A percentile compares a stretch with the other conserved stretches of the same genome.
Evolutionary conservation across 2,329 filamentous ascomycete genomes (phyloP).

Genomic region (Aspergillus neoniger): DNA sequence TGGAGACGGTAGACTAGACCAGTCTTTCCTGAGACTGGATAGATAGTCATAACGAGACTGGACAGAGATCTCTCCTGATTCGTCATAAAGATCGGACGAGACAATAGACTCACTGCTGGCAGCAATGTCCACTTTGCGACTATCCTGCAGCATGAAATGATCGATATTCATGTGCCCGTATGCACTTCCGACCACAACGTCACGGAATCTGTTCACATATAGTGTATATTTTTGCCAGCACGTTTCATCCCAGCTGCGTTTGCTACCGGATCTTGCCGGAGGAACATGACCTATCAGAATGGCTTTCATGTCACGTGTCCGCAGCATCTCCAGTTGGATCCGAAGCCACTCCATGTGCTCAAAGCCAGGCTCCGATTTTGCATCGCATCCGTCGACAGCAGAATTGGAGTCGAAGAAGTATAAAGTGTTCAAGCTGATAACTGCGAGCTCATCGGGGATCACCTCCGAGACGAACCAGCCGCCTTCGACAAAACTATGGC

Average conservation of each 20-base stretch:
- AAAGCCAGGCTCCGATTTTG: constrained; percentile 80
- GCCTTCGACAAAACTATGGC: constrained; percentile 85
- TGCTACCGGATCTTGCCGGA: constrained; percentile 80
- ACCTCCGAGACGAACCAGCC: constrained; percentile 96
- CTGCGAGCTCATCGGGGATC: constrained; percentile 78
- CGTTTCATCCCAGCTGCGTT: constrained; percentile 90
- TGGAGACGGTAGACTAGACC: constrained; percentile 71
- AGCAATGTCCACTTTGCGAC: constrained; percentile 68
- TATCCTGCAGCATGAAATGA: constrained; percentile 92
- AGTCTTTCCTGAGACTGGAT: constrained; percentile 72
- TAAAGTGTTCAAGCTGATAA: constrained; percentile 93
- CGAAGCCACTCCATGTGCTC: constrained; percentile 96
- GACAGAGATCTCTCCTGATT: constrained; percentile 33
- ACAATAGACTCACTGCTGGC: constrained; percentile 30
- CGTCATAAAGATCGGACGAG: constrained; percentile 9
- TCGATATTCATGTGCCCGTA: constrained; percentile 99
- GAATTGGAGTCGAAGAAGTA: constrained; percentile 95
- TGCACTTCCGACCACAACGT: constrained; percentile 76
- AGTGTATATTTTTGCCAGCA: constrained; percentile 98
- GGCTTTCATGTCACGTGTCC: constrained; percentile 84
- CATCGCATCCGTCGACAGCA: constrained; percentile 85
- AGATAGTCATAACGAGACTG: constrained; percentile 78
- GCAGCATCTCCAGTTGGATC: constrained; percentile 80
- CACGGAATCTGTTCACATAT: constrained; percentile 87
- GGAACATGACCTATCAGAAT: constrained; percentile 94